phyloP scores from a whole-genome alignment of 2,329 filamentous ascomycete genomes.

The Aspergillus glaucus region DNA sequence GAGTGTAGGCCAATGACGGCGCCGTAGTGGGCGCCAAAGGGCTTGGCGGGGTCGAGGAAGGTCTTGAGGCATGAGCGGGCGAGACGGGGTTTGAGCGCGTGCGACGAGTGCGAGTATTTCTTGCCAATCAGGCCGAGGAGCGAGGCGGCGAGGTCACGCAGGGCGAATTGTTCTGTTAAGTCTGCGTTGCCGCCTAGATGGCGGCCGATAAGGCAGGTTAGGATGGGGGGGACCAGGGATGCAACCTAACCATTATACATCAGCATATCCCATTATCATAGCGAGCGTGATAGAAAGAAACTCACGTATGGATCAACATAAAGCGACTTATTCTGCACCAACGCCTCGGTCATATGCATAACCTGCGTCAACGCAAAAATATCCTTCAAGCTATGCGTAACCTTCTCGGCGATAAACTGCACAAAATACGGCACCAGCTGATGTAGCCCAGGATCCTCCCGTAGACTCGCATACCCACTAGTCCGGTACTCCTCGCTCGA shows the following conservation, averaged over 20 bases:
- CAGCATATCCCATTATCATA: background rate
- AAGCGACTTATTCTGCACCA: conserved; percentile 76
- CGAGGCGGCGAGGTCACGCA: conserved; percentile 78
- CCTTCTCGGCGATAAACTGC: conserved; percentile 90
- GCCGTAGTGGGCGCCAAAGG: conserved; percentile 80
- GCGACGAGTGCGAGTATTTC: conserved; percentile 75
- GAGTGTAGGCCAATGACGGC: conserved; percentile 73
- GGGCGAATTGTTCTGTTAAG: conserved; percentile 60
- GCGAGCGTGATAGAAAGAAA: background rate
- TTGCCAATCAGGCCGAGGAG: conserved; percentile 71
- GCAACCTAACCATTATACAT: conserved; percentile 41
- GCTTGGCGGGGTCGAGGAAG: conserved; percentile 79
- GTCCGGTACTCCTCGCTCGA: conserved; percentile 78
- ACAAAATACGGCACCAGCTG: conserved; percentile 96
- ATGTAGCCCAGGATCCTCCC: conserved; percentile 85
- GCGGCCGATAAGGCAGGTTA: conserved; percentile 84
- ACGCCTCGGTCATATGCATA: conserved; percentile 80
- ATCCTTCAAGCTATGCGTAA: conserved; percentile 88
- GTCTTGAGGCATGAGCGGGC: conserved; percentile 89
- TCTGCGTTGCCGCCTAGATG: conserved; percentile 60
- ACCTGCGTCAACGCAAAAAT: conserved; percentile 83
- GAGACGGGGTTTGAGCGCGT: conserved; percentile 77
- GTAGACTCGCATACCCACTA: conserved; percentile 77
- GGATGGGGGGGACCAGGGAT: conserved; percentile 72
- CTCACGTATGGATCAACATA: conserved; percentile 63